phyloP scores from a whole-genome alignment of 1,139 yeast genomes.

The Blastobotrys buckinghamii region DNA sequence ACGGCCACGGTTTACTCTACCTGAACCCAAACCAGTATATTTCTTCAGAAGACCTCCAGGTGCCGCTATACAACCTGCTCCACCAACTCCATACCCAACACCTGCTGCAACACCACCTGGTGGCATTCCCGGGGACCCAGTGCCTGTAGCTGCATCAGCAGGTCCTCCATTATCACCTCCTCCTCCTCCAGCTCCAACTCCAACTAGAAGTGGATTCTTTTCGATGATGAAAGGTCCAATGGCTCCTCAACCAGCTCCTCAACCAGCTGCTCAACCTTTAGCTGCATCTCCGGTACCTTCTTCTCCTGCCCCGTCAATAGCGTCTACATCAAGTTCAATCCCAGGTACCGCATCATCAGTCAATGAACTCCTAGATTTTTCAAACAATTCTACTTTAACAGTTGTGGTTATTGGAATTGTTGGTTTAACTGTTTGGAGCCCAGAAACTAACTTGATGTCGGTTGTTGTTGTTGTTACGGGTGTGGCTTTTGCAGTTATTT shows the following conservation, averaged over 20 bases:
- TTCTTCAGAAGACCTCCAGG: not conserved
- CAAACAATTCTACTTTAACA: not conserved
- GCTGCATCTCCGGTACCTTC: too few relatives aligned
- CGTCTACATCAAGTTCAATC: too few relatives aligned
- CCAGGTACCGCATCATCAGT: too few relatives aligned
- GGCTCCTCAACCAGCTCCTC: too few relatives aligned
- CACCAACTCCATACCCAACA: not conserved
- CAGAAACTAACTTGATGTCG: slow-evolving; percentile 2
- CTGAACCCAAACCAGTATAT: slow-evolving; percentile 2
- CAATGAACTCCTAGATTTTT: not conserved
- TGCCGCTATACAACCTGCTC: not conserved
- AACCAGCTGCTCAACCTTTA: too few relatives aligned
- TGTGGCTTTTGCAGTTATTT: not conserved
- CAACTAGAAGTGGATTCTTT: too few relatives aligned
- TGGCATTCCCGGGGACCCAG: too few relatives aligned
- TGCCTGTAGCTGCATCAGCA: too few relatives aligned
- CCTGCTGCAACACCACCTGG: not conserved
- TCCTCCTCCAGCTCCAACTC: too few relatives aligned
- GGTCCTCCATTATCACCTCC: too few relatives aligned
- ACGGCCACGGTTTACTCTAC: not conserved
- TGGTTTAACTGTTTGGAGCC: slow-evolving; percentile 3
- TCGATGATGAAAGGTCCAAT: too few relatives aligned
- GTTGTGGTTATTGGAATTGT: not conserved
- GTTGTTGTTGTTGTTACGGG: not conserved
- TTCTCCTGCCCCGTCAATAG: too few relatives aligned